Evolutionary conservation across 2,329 filamentous ascomycete genomes (phyloP), one percentile per base, ranked within the genome.

Genomic region (Periglandula ipomoeae): DNA sequence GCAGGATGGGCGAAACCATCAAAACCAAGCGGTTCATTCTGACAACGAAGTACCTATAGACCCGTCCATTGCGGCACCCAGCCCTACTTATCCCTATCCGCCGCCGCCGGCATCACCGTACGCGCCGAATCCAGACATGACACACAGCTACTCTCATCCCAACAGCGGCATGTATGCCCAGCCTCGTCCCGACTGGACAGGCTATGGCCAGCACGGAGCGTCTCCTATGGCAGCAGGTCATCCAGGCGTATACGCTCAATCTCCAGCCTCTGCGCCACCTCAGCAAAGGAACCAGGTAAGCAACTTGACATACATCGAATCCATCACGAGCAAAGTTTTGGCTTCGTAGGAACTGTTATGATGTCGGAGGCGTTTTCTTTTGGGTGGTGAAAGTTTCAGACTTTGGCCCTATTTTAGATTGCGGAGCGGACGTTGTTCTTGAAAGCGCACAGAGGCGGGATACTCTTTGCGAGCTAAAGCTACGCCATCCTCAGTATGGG

Each of bases 21-120:
- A 84, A 75, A 78, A 80, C 74, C 76, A 79, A 69, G 76, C 81
- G 78, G 79, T 84, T 73, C 90, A 89, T 72, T 94, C 90, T 95
- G 87, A 95, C 89, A 81, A 79, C 81, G 85, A 89, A 83, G 82
- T 94, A 76, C 89, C 89, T 85, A 90, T 95, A 96, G 91, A 96
- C 94, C 89, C 90, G 64, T 94, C 89, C 69, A 95, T 96, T 68
- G 87, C 89, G 70, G 84, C 87, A 62, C 87, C 89, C 65, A 95
- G 89, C 77, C 90, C 91, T 52, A 90, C 88, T 61, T 96, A 95
- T 67, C 80, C 87, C 59, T 85, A 89, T 43, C 46, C 61, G 73
- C 76, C 47, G 34, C 41, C 23, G 54, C 83, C 86, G 66, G 94
- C 95, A 69, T 91, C 89, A 59, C 88, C 90, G 32, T 96, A 96